Base-by-base conservation (phyloP, 2,329 filamentous ascomycete species). In the Chlorencoelia australis region DNA sequence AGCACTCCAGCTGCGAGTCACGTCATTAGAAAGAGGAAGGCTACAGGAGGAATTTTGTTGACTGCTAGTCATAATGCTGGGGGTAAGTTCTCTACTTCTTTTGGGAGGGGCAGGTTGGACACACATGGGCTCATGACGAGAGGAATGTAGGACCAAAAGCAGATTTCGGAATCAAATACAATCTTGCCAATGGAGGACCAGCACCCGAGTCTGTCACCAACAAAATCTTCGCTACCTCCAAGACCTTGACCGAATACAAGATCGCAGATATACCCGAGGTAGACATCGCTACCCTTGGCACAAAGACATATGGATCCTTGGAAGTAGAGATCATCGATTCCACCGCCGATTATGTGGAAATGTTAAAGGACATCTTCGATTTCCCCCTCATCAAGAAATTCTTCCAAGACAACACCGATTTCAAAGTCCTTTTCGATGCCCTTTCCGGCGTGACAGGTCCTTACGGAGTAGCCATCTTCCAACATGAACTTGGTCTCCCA, bases 81-180 rank as follows among this genome's bases (percentile, higher is more conserved):
- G 62, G 91, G 89, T 89, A 68, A 33, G 45, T 47, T 26, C 18
- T 24, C 35, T 26, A 14, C 10, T 11, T 22, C 15, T 19, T 39
- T 35, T 14, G 20, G 19, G 33, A 32, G 5, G 10, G 10, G 15
- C 7, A 14, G 10, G 14, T 17, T 14, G 4, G n/a, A n/a, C 13
- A 14, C 16, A 0, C 7, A 11, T n/a, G 5, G 11, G 29, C 8
- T 7, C 10, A n/a, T 5, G 13, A 21, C 4, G 14, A 2, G 2
- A 4, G 18, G 13, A 27, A 32, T 30, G 8, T 51, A 94, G 86
- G 88, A 34, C 91, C 91, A 44, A 82, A 76, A 52, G 82, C 91
- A 60, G 91, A 98, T 65, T 98, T 98, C 55, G 91, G 91, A 53
- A 98, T 98, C 79, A 98, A 98, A 70, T 98, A 98, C 75, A 98